Base-by-base conservation (phyloP, 805 yeast species). In the Cyberlindnera samutprakarnensis region DNA sequence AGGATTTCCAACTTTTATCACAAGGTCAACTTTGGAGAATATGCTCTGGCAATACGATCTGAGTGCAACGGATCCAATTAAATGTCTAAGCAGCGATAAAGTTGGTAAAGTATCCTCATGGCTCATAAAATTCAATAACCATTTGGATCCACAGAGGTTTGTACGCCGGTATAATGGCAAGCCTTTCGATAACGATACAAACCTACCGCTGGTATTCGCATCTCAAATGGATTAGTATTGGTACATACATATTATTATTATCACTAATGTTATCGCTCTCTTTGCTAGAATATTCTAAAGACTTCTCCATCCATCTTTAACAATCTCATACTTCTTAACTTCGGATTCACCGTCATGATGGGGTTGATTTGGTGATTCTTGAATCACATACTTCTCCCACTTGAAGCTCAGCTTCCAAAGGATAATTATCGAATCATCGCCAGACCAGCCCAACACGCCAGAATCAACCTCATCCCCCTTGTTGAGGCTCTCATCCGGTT, bases 311-410 rank as follows among this genome's bases (percentile, higher is more conserved):
- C 85, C 81, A 40, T 75, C 84, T 31, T 83, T 61, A 2, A 75
- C 65, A 13, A 83, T 53, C 42, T 72, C 79, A 71, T 75, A 76
- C 31, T 58, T 62, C 22, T 56, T 58, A 10, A 7, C 10, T 48
- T 39, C 9, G 46, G 31, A 14, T 51, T n/a, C n/a, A n/a, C n/a
- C n/a, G n/a, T n/a, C n/a, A n/a, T n/a, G n/a, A n/a, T n/a, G n/a
- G n/a, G n/a, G n/a, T n/a, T n/a, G n/a, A n/a, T n/a, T n/a, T n/a
- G n/a, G n/a, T n/a, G n/a, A n/a, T n/a, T 78, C 86, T 11, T 73
- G 64, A 23, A 90, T 74, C 11, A 66, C 74, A 53, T 82, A 90
- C 52, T 82, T 85, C 51, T 90, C 96, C 95, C 96, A 85, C 18
- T 76, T 75, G 5, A 79, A 78, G 39, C 75, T 67, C 25, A 61